A percentile compares a stretch with the other conserved stretches of the same genome.
phyloP scores from a whole-genome alignment of 305 asterid genomes.

The Lippia alba region DNA sequence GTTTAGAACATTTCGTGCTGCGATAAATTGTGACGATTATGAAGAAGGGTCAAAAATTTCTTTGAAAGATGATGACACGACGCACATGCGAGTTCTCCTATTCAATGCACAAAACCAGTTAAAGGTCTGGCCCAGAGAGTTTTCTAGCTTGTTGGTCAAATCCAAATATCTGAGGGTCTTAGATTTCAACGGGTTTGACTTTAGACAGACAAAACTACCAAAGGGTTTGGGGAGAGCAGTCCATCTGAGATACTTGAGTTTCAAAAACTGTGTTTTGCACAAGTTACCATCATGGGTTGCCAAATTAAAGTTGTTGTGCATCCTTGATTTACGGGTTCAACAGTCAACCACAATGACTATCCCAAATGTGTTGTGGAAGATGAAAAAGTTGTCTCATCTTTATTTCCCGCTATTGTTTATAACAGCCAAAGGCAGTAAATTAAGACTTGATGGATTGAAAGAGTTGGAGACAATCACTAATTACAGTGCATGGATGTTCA shows the following conservation, averaged over 20 bases:
- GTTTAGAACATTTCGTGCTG: neutral
- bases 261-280: neutral
- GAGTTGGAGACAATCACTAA: conserved; percentile 18
- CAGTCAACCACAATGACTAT: neutral
- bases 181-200: conserved; percentile 7
- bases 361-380: conserved; percentile 7
- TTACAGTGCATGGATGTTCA: neutral
- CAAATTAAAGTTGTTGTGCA: conserved; percentile 7
- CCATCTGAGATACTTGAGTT: conserved; percentile 22
- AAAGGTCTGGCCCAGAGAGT: neutral
- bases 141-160: neutral
- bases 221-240: neutral
- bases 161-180: conserved; percentile 18
- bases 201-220: neutral
- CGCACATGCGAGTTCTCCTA: conserved; percentile 7
- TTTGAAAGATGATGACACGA: neutral
- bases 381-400: conserved; percentile 5
- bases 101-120: neutral
- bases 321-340: conserved; percentile 28
- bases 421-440: neutral
- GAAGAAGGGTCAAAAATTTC: neutral
- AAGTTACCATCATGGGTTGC: conserved; percentile 21
- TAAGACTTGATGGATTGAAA: conserved; percentile 2
- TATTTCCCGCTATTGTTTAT: conserved; percentile 2
- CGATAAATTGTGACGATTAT: neutral